Evolutionary conservation across 2,329 filamentous ascomycete genomes (phyloP).

Genomic region (Trichoderma atrobrunneum): DNA sequence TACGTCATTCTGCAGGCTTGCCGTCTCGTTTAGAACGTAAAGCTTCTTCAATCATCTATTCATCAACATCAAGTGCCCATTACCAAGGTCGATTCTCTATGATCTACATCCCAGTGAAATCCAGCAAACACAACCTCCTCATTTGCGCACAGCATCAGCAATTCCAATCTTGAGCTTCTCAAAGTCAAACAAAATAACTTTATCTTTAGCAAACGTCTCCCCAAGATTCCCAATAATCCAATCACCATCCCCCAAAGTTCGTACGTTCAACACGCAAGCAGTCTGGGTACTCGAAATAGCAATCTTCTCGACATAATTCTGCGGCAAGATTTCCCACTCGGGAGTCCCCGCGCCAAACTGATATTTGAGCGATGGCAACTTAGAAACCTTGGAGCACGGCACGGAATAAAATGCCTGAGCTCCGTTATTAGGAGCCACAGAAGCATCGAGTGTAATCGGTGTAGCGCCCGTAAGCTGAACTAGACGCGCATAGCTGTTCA

Average conservation of each 20-base stretch:
- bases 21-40: no score
- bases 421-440: not conserved
- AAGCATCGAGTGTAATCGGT: not conserved
- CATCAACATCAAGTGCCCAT: not conserved
- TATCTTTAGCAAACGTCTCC: not conserved
- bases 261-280: not conserved
- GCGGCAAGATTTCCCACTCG: not conserved
- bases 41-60: not conserved
- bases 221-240: not conserved
- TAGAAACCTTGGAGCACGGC: not conserved
- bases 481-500: not conserved
- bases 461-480: not conserved
- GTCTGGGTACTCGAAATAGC: not conserved
- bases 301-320: not conserved
- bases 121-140: rapidly evolving
- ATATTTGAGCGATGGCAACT: not conserved
- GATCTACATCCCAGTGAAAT: not conserved
- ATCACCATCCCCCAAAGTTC: not conserved
- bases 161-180: not conserved
- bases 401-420: not conserved
- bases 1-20: no score
- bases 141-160: not conserved
- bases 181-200: not conserved
- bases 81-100: not conserved
- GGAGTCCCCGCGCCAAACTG: not conserved